Percentiles rank a stretch among this genome's conserved stretches.
Evolutionary conservation across 1,284 basidiomycete genomes (phyloP).

Genomic region (Boletus hoseneyae): DNA sequence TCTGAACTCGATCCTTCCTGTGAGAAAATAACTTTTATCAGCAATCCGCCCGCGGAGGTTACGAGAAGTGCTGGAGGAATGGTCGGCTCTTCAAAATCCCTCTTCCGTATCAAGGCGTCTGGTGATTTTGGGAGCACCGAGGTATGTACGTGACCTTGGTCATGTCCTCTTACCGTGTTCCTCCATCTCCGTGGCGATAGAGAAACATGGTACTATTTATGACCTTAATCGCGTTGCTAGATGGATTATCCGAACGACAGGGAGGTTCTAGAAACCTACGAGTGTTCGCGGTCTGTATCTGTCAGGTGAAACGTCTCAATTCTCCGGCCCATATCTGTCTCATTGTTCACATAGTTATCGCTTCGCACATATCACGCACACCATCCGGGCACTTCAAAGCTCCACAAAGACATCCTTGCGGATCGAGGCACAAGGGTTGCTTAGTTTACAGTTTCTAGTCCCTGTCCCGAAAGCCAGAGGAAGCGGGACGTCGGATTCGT

Average conservation of each 20-base stretch:
- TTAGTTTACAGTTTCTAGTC: constrained; percentile 87
- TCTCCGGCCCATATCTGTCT: neutral
- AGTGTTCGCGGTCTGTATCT: constrained; percentile 64
- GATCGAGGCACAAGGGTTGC: constrained; percentile 75
- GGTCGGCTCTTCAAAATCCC: constrained; percentile 39
- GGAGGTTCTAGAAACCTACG: constrained; percentile 86
- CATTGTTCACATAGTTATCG: constrained; percentile 62
- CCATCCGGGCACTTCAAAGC: constrained; percentile 70
- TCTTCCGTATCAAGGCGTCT: constrained; percentile 73
- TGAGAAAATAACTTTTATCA: constrained; percentile 79
- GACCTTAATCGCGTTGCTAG: constrained; percentile 38
- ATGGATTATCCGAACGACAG: constrained; percentile 92
- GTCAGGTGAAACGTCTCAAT: constrained; percentile 55
- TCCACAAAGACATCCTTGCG: constrained; percentile 85
- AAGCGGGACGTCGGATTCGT: constrained; percentile 53
- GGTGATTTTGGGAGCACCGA: constrained; percentile 83
- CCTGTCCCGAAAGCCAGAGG: constrained; percentile 51
- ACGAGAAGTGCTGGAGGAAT: constrained; percentile 4
- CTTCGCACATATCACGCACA: constrained; percentile 66
- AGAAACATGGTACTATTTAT: neutral
- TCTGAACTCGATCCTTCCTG: constrained; percentile 84
- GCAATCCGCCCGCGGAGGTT: constrained; percentile 52
- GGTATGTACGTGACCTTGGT: constrained; percentile 42
- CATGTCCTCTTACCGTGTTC: neutral
- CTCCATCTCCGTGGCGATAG: neutral